These are phyloP conservation scores for Blepharisma japonicum DNA, from an alignment of 73 alveolate species.

Conservation along the genomic window DNA sequence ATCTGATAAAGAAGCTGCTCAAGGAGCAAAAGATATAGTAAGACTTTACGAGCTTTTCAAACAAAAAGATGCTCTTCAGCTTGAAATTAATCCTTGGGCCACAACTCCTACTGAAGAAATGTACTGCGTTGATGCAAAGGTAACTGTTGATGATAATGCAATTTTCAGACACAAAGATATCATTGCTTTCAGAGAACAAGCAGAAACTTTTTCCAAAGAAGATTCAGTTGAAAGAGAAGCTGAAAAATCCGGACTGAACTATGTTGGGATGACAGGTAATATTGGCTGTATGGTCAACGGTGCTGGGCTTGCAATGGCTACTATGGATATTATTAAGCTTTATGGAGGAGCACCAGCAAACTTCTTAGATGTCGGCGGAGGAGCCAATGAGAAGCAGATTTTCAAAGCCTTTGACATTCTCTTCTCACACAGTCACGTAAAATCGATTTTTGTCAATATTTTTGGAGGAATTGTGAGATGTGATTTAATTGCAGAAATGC, in stretches of 20 bases:
- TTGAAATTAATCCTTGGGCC: constrained; percentile 88
- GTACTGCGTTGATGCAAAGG: constrained; percentile 79
- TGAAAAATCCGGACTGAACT: constrained; percentile 67
- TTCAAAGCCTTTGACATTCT: constrained; percentile 68
- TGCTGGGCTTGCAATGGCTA: constrained; percentile 99
- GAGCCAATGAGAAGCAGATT: constrained; percentile 67
- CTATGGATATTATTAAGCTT: constrained; percentile 86
- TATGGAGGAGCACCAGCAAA: constrained; percentile 95
- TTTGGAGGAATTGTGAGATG: constrained; percentile 94
- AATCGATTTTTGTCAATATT: constrained; percentile 89
- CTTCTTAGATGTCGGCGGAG: constrained; percentile 95
- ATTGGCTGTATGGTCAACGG: constrained; percentile 98
- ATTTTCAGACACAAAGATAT: constrained; percentile 64
- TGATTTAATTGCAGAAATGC: constrained; percentile 87
- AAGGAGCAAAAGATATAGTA: constrained; percentile 46
- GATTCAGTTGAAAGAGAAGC: constrained; percentile 70
- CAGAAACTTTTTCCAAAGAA: constrained; percentile 53
- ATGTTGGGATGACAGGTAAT: constrained; percentile 82
- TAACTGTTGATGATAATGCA: constrained; percentile 75
- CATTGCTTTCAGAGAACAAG: constrained; percentile 51
- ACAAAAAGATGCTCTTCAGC: constrained; percentile 65
- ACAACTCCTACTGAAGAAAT: constrained; percentile 57
- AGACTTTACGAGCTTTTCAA: constrained; percentile 62
- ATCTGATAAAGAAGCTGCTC: constrained; percentile 34
- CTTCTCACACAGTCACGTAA: constrained; percentile 67